Evolutionary conservation across 768 basidiomycete species (phyloP).

Genomic region (Mycena rebaudengoi): DNA sequence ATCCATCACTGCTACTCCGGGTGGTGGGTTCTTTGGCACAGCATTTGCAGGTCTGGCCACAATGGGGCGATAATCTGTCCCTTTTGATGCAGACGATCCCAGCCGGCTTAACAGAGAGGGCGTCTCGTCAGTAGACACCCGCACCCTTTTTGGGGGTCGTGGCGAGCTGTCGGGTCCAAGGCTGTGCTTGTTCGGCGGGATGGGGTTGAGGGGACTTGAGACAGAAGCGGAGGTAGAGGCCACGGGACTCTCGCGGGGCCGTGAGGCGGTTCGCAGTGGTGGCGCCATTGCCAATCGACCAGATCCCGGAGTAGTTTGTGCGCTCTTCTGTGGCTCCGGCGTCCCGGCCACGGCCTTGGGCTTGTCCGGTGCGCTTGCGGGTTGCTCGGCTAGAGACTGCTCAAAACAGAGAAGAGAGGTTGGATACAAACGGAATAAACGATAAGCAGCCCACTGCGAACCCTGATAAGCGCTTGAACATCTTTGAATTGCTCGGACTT

Average conservation of each 20-base stretch:
- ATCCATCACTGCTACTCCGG: conserved; percentile 24
- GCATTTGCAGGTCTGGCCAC: background rate
- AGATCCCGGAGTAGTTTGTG: background rate
- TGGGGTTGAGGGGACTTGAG: conserved; percentile 13
- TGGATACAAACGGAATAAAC: conserved; percentile 46
- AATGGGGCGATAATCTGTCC: conserved; percentile 23
- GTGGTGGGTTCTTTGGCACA: conserved; percentile 7
- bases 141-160: conserved; percentile 45
- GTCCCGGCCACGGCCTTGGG: background rate
- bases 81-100: conserved; percentile 25
- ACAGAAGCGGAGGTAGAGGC: conserved; percentile 25
- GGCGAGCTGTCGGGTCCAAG: conserved; percentile 38
- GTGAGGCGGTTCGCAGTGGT: conserved; percentile 5
- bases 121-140: conserved; percentile 26
- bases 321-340: conserved; percentile 5
- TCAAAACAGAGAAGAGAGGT: conserved; percentile 51
- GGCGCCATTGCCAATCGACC: background rate
- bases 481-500: conserved; percentile 36
- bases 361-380: conserved; percentile 18
- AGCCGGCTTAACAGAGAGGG: conserved; percentile 58
- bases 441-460: conserved; percentile 59
- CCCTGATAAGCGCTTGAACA: conserved; percentile 59
- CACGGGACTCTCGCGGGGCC: conserved; percentile 13
- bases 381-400: conserved; percentile 47
- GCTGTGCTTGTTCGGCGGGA: conserved; percentile 35